Evolutionary conservation across 208 protist species (phyloP).

Genomic region (Lotmaria passim): DNA sequence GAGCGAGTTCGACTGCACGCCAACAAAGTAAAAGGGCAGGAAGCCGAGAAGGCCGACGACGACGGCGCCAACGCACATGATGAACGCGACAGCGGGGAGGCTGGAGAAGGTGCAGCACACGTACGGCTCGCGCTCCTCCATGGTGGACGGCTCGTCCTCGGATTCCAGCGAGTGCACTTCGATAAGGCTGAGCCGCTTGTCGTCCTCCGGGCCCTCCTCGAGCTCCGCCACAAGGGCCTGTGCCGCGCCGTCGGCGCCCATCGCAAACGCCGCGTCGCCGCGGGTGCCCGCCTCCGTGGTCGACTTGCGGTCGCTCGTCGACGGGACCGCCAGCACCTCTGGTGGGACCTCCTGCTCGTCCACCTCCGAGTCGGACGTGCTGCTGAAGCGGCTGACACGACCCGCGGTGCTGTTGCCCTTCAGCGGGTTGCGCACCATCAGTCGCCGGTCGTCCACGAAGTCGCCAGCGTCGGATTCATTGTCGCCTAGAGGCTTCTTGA

Average conservation of each 20-base stretch:
- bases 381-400: slow-evolving; percentile 18
- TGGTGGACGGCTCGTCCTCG: slow-evolving; percentile 30
- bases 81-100: slow-evolving; percentile 46
- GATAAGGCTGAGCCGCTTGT: slow-evolving; percentile 28
- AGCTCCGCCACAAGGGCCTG: slow-evolving; percentile 21
- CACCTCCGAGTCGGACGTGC: slow-evolving; percentile 27
- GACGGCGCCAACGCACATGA: slow-evolving; percentile 59
- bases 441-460: slow-evolving; percentile 24
- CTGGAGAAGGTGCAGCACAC: slow-evolving; percentile 43
- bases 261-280: slow-evolving; percentile 3
- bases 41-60: slow-evolving; percentile 60
- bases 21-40: slow-evolving; percentile 63
- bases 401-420: slow-evolving; percentile 10
- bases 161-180: slow-evolving; percentile 31
- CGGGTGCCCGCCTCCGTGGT: slow-evolving; percentile 21
- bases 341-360: slow-evolving; percentile 10
- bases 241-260: slow-evolving; percentile 21
- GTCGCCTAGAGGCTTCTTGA: slow-evolving; percentile 17
- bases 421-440: slow-evolving; percentile 37
- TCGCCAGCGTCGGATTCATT: slow-evolving; percentile 22
- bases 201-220: slow-evolving; percentile 20
- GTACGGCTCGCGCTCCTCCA: slow-evolving; percentile 22
- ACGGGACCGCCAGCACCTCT: slow-evolving; percentile 14
- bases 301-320: slow-evolving; percentile 10
- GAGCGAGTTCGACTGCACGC: slow-evolving; percentile 39